Conservation (phyloP, 2,329 filamentous ascomycete species). For the Cryphonectria radicalis region DNA sequence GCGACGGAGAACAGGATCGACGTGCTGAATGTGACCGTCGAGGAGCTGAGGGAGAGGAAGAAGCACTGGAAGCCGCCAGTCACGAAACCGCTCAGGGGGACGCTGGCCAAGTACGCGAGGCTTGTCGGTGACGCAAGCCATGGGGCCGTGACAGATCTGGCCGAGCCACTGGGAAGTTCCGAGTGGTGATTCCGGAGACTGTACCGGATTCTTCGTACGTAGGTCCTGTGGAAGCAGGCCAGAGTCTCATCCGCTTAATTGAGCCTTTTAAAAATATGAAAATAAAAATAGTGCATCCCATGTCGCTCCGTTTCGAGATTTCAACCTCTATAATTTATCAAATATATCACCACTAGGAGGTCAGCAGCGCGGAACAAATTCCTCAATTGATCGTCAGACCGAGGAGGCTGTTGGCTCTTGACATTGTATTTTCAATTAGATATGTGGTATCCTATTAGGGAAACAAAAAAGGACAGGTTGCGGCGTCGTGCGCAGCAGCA, state of each 20-base stretch:
- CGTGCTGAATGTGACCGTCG: slow-evolving; percentile 72
- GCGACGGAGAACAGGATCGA: slow-evolving; percentile 73
- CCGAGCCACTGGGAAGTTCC: slow-evolving; percentile 31
- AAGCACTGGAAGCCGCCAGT: slow-evolving; percentile 66
- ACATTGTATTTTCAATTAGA: slow-evolving; percentile 16
- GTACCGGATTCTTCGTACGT: neutral
- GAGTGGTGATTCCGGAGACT: slow-evolving; percentile 29
- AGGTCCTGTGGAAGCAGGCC: neutral
- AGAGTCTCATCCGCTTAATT: neutral
- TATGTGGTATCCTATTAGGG: slow-evolving; percentile 24
- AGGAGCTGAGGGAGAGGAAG: slow-evolving; percentile 63
- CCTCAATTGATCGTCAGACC: neutral
- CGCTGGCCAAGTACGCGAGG: slow-evolving; percentile 70
- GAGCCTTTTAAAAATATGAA: neutral
- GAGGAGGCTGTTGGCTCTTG: neutral
- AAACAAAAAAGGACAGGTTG: slow-evolving; percentile 17
- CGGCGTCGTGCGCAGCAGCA: slow-evolving; percentile 10
- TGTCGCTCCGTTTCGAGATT: neutral
- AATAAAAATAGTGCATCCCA: neutral
- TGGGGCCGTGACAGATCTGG: slow-evolving; percentile 60
- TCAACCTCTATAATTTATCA: neutral
- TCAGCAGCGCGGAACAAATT: neutral
- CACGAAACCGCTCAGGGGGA: slow-evolving; percentile 64
- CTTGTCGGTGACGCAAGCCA: slow-evolving; percentile 62
- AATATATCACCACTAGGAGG: neutral